These are phyloP conservation scores for Coemansia umbellata DNA, from an alignment of 192 early-diverging fungal genomes.

Conservation along the genomic window DNA sequence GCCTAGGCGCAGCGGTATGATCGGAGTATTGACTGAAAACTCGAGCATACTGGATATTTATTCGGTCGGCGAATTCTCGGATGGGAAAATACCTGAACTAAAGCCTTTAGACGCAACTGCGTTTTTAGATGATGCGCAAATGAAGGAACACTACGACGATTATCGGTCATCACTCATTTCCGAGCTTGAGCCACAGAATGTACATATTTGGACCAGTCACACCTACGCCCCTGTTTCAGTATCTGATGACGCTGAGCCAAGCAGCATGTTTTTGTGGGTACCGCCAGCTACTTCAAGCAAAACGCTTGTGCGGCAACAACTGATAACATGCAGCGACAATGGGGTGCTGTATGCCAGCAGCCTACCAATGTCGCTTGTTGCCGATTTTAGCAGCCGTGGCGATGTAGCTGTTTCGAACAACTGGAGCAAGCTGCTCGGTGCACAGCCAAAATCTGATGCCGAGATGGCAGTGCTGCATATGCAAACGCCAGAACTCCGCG, in stretches of 20 bases:
- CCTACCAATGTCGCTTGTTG: constrained; percentile 21
- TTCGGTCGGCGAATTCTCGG: constrained; percentile 19
- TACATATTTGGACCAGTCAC: constrained; percentile 19
- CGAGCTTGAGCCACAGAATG: constrained; percentile 14
- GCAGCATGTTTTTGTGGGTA: constrained; percentile 33
- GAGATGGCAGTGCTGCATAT: constrained; percentile 28
- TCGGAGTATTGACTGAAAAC: constrained; percentile 24
- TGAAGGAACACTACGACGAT: constrained; percentile 27
- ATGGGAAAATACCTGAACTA: not conserved
- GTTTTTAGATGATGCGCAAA: constrained; percentile 22
- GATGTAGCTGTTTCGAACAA: constrained; percentile 38
- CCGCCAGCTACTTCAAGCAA: constrained; percentile 14
- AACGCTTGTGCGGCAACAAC: constrained; percentile 18
- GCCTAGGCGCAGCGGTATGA: constrained; percentile 23
- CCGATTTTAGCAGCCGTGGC: constrained; percentile 26
- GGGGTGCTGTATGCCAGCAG: constrained; percentile 5
- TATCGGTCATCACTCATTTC: constrained; percentile 15
- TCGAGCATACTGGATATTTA: constrained; percentile 19
- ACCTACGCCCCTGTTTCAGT: not conserved
- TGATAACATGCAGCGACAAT: constrained; percentile 11
- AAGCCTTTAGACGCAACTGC: constrained; percentile 6
- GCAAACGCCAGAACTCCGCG: constrained; percentile 29
- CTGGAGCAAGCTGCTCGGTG: constrained; percentile 32
- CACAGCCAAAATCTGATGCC: constrained; percentile 7
- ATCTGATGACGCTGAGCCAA: not conserved